Evolutionary conservation across 225 moss, liverwort and hornwort genomes (phyloP), one percentile per base, ranked within the genome.

Genomic region (Straminergon stramineum): DNA sequence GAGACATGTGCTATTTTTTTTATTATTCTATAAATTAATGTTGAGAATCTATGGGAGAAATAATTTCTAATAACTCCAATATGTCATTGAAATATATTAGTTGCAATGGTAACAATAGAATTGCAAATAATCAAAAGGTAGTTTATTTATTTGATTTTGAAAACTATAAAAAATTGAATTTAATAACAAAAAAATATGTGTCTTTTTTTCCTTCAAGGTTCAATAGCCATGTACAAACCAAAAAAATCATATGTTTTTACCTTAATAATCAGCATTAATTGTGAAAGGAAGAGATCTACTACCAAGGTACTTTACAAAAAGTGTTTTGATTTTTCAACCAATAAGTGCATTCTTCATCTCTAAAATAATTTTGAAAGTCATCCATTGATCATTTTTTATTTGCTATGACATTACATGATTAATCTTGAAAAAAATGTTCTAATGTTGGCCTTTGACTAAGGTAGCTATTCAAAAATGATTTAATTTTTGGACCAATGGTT

Each of bases 391-490:
- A n/a, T 10, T 69, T n/a, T 39, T 13, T 20, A 4, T 4, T 24
- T 70, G 14, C 0, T 24, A 2, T 1, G 0, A 70, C 14, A 39
- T 39, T 70, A 39, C 0, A 39, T 0, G 2, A 23, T 39, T 39
- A 39, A 70, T 0, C n/a, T 1, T n/a, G 3, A 0, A 39, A 23
- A 7, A 2, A n/a, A n/a, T n/a, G n/a, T n/a, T n/a, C n/a, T n/a
- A n/a, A 69, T 1, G 0, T 6, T 32, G 1, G 2, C 35, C 10
- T 68, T n/a, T 12, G 12, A 37, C 2, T 2, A 37, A 67, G 6
- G 11, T 37, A 68, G 21, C 12, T 21, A 68, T 2, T 66, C 8
- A 34, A 65, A 66, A 66, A 18, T 5, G 1, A 65, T 66, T 15
- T 20, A 21, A 20, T 57, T 37, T 68, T 37, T 21, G 21, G 7